Evolutionary conservation across 2,329 filamentous ascomycete genomes (phyloP), one percentile per base, ranked within the genome.

Genomic region (Podosphaera fusca): DNA sequence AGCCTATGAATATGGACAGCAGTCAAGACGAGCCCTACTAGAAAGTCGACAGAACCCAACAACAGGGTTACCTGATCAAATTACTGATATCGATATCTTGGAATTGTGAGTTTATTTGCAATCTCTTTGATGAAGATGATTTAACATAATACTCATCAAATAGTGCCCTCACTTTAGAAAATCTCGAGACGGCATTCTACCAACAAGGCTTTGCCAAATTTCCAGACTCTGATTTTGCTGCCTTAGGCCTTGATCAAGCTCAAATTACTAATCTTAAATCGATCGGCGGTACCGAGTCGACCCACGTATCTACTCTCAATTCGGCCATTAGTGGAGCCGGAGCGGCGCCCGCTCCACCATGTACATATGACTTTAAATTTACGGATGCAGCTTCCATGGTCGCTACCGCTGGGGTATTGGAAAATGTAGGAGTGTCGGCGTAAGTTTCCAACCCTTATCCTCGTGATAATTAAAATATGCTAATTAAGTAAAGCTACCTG

Each of bases 131-230:
- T 10, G 31, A 10, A n/a, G 10, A 21, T 35, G 2, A 55, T 58
- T 56, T 57, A 60, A 59, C 33, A 59, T 38, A 6, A 10, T 6
- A 5, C 5, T 38, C 6, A 38, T 5, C 33, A 30, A 4, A 38
- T 56, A 83, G 80, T 66, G 83, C 83, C 60, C 72, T 86, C 57
- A 86, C 83, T 4, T 74, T 86, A 51, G 84, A 88, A 70, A 81
- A 84, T 70, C 81, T 87, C 64, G 84, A 87, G 71, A 74, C 80
- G 31, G 73, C 75, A 57, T 87, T 86, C 70, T 87, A 88, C 74
- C 74, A 77, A 63, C 74, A 84, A 66, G 83, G 82, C 42, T 84
- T 87, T 66, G 73, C 74, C 60, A 75, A 79, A 68, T 85, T 87
- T 70, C 73, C 78, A 33, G 74, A 77, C 46, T 68, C 74, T 35